phyloP scores from a whole-genome alignment of 257 asterid genomes.

The Solanum arcanum region DNA sequence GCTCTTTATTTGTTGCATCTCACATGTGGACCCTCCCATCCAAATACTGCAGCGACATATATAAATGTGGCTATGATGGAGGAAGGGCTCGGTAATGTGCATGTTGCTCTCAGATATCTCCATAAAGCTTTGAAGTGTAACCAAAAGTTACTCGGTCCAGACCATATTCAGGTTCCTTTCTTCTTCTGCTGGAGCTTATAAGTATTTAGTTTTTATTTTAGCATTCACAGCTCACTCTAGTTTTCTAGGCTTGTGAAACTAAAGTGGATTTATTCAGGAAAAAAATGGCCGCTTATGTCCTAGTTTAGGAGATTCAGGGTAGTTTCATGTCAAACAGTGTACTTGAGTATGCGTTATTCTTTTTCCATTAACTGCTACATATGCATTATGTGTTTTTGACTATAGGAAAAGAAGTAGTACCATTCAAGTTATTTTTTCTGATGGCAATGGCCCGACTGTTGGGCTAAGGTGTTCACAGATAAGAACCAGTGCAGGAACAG shows the following conservation, averaged over 20 bases:
- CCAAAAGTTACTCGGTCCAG: conserved; percentile 77
- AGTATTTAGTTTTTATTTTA: neutral
- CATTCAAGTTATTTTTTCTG: neutral
- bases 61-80: conserved; percentile 99
- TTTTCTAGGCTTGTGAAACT: neutral
- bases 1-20: conserved; percentile 91
- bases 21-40: conserved; percentile 97
- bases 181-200: neutral
- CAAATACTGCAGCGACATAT: conserved; percentile 98
- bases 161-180: conserved; percentile 80
- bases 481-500: neutral
- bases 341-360: neutral
- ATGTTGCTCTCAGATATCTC: conserved; percentile 95
- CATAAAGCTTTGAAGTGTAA: conserved; percentile 99
- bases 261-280: neutral
- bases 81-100: conserved; percentile 99
- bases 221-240: neutral
- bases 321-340: neutral
- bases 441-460: neutral
- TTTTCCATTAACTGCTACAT: neutral
- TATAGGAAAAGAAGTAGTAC: neutral
- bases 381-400: neutral
- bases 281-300: neutral
- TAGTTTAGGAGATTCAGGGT: neutral
- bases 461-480: neutral